A percentile compares a stretch with the other conserved stretches of the same genome.
Conservation (phyloP, 768 basidiomycete genomes). For the Suillus variegatus region DNA sequence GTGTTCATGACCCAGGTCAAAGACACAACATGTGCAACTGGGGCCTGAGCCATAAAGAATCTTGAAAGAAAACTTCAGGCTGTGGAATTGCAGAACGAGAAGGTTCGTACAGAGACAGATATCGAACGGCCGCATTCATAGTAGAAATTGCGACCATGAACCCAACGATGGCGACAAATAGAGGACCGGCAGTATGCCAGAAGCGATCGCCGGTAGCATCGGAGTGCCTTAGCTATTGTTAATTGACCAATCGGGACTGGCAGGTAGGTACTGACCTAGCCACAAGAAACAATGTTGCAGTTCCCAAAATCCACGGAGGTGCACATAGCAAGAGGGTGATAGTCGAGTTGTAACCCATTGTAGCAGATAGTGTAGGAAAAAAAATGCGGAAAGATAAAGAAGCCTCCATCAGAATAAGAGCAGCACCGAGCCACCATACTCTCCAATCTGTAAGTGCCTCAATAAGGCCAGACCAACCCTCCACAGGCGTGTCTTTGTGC, state of each 20-base stretch:
- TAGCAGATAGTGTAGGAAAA: conserved; percentile 75
- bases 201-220: conserved; percentile 72
- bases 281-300: conserved; percentile 52
- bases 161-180: conserved; percentile 63
- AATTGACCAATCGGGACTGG: not conserved
- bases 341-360: conserved; percentile 64
- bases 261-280: conserved; percentile 40
- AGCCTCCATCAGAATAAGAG: conserved; percentile 54
- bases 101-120: conserved; percentile 56
- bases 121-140: conserved; percentile 60
- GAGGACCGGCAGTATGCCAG: conserved; percentile 61
- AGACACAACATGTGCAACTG: conserved; percentile 69
- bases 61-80: conserved; percentile 32
- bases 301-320: conserved; percentile 70
- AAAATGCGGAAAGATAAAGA: conserved; percentile 75
- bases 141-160: conserved; percentile 66
- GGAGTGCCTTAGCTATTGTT: conserved; percentile 52
- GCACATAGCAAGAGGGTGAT: conserved; percentile 72
- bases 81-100: not conserved
- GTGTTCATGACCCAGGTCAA: conserved; percentile 52
- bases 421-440: conserved; percentile 77
- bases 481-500: conserved; percentile 37
- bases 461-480: conserved; percentile 44
- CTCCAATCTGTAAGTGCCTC: conserved; percentile 72
- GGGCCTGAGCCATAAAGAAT: conserved; percentile 74